Conservation (phyloP, 2,329 filamentous ascomycete genomes). For the Trichoderma sp. region DNA sequence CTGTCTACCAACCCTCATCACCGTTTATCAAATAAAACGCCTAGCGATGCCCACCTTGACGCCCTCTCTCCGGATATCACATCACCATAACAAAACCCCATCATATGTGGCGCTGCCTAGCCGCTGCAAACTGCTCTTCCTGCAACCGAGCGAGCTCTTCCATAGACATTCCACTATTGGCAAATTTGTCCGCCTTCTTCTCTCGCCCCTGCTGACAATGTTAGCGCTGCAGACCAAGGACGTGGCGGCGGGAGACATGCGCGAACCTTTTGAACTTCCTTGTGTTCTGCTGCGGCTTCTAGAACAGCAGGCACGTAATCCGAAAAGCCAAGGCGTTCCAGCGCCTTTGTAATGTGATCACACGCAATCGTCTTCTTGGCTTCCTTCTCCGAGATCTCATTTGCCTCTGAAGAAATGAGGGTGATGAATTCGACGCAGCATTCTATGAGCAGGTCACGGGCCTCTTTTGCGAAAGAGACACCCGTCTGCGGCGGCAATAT, state of each 20-base stretch:
- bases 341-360: slow-evolving; percentile 93
- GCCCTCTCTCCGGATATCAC: slow-evolving; percentile 21
- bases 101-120: slow-evolving; percentile 42
- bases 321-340: slow-evolving; percentile 87
- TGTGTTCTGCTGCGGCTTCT: slow-evolving; percentile 85
- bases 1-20: slow-evolving; percentile 11
- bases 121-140: slow-evolving; percentile 84
- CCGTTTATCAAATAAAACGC: slow-evolving; percentile 29
- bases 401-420: slow-evolving; percentile 95
- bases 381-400: slow-evolving; percentile 98
- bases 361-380: slow-evolving; percentile 99
- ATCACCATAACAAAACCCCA: not conserved
- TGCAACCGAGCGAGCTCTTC: slow-evolving; percentile 88
- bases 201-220: slow-evolving; percentile 73
- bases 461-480: slow-evolving; percentile 89
- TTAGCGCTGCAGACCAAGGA: slow-evolving; percentile 40
- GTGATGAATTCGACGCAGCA: slow-evolving; percentile 99
- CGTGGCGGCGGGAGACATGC: not conserved
- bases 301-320: slow-evolving; percentile 88
- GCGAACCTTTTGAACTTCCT: slow-evolving; percentile 81
- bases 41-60: slow-evolving; percentile 35
- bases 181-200: slow-evolving; percentile 96
- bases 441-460: slow-evolving; percentile 91
- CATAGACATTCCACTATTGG: slow-evolving; percentile 86
- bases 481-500: slow-evolving; percentile 75